These are phyloP conservation scores for Castanea sativa DNA, from an alignment of 306 rosid genomes.

Conservation along the genomic window DNA sequence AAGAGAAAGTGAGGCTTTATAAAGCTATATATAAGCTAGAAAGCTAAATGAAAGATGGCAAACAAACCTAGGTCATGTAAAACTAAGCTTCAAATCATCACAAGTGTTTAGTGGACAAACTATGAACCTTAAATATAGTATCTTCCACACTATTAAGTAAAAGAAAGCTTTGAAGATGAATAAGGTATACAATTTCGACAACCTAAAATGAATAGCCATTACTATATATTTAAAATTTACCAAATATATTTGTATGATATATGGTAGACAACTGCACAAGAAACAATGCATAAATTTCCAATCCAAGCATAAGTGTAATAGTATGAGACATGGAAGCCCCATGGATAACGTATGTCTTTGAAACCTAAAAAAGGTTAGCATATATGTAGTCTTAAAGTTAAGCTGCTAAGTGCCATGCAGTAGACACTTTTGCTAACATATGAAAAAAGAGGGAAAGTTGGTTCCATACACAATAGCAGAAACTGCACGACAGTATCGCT, in stretches of 20 bases:
- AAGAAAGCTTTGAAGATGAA: background rate
- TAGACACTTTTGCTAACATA: background rate
- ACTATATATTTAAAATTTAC: background rate
- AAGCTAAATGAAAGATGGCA: too few relatives aligned
- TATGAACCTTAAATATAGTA: background rate
- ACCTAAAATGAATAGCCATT: background rate
- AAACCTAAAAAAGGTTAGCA: background rate
- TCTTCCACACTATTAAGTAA: background rate
- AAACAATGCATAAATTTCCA: background rate
- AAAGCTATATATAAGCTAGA: too few relatives aligned
- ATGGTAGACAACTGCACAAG: background rate
- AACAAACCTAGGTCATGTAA: too few relatives aligned
- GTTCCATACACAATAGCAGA: slow-evolving; percentile 82
- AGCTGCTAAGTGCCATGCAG: too few relatives aligned
- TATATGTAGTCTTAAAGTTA: background rate
- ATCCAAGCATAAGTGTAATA: background rate
- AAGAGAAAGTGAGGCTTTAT: too few relatives aligned
- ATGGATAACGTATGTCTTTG: too few relatives aligned
- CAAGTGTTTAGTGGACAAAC: too few relatives aligned
- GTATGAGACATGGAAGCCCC: background rate
- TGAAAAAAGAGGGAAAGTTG: slow-evolving; percentile 19
- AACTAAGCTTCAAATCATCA: too few relatives aligned
- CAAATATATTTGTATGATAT: background rate
- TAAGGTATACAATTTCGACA: background rate
- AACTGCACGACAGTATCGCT: slow-evolving; percentile 88